phyloP scores from a whole-genome alignment of 1,139 yeast genomes.

The Yamadazyma siamensis region DNA sequence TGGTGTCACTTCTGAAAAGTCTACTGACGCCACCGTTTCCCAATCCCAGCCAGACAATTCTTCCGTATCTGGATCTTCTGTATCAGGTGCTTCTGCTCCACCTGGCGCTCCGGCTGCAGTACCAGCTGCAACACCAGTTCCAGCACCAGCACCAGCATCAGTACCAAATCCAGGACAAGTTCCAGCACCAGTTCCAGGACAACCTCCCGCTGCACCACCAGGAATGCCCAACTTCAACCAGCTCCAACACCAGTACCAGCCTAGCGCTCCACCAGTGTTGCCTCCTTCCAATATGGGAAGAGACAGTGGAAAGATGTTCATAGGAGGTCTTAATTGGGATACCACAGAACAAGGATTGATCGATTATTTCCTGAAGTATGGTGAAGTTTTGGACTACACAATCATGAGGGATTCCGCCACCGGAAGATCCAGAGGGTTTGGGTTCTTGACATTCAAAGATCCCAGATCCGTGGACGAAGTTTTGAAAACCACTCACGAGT shows the following conservation, averaged over 20 bases:
- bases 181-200: constrained; percentile 2
- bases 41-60: constrained; percentile 2
- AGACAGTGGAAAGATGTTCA: constrained; percentile 85
- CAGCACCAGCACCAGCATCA: constrained; percentile 1
- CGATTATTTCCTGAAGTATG: constrained; percentile 83
- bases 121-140: constrained; percentile 9
- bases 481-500: constrained; percentile 78
- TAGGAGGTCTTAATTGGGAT: constrained; percentile 99
- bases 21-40: constrained; percentile 5
- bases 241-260: constrained; percentile 11
- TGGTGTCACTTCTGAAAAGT: constrained; percentile 5
- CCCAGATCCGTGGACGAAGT: constrained; percentile 85
- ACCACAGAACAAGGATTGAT: constrained; percentile 85
- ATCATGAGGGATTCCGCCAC: constrained; percentile 91
- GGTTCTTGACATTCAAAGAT: constrained; percentile 84
- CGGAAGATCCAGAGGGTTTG: constrained; percentile 96
- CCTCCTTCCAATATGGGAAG: constrained; percentile 36
- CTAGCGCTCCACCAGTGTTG: constrained; percentile 11
- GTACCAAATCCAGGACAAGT: constrained; percentile 4
- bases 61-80: constrained; percentile 4
- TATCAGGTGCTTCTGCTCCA: constrained; percentile 4
- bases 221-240: constrained; percentile 12
- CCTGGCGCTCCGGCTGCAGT: constrained; percentile 3
- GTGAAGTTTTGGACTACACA: constrained; percentile 85
- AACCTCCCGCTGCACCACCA: constrained; percentile 5